phyloP scores from a whole-genome alignment of 2,329 filamentous ascomycete genomes.

The Fusarium sp. region DNA sequence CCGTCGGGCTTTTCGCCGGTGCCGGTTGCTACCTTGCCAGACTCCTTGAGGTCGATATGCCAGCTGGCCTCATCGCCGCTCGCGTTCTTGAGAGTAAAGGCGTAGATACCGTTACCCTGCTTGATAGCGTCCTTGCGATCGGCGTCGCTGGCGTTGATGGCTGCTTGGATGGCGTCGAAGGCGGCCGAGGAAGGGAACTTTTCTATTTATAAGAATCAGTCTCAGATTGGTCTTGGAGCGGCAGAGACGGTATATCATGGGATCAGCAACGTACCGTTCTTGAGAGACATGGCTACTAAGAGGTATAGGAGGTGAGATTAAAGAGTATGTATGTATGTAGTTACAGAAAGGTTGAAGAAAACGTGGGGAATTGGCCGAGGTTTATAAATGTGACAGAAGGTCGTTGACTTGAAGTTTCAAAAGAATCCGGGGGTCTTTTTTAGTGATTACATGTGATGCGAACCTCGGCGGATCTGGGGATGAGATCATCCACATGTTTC shows the following conservation, averaged over 20 bases:
- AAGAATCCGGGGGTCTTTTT: slow-evolving; percentile 17
- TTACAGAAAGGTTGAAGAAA: slow-evolving; percentile 4
- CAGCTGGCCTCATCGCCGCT: slow-evolving; percentile 84
- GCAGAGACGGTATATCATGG: neutral
- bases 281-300: slow-evolving; percentile 72
- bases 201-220: slow-evolving; percentile 58
- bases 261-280: slow-evolving; percentile 68
- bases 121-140: slow-evolving; percentile 91
- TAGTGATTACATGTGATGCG: slow-evolving; percentile 32
- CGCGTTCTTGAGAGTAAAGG: slow-evolving; percentile 91
- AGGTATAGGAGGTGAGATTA: neutral
- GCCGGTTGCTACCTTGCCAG: slow-evolving; percentile 84
- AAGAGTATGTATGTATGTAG: neutral
- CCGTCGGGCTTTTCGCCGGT: slow-evolving; percentile 84
- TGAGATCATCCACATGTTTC: slow-evolving; percentile 36
- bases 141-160: slow-evolving; percentile 74
- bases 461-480: slow-evolving; percentile 30
- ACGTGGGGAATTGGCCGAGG: slow-evolving; percentile 37
- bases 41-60: slow-evolving; percentile 96
- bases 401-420: slow-evolving; percentile 18
- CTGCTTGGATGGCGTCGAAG: slow-evolving; percentile 86
- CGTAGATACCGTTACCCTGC: slow-evolving; percentile 86
- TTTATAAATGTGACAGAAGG: slow-evolving; percentile 36
- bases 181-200: slow-evolving; percentile 90
- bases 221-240: neutral